phyloP scores from a whole-genome alignment of 345 rosid genomes.

The Carallia brachiata region DNA sequence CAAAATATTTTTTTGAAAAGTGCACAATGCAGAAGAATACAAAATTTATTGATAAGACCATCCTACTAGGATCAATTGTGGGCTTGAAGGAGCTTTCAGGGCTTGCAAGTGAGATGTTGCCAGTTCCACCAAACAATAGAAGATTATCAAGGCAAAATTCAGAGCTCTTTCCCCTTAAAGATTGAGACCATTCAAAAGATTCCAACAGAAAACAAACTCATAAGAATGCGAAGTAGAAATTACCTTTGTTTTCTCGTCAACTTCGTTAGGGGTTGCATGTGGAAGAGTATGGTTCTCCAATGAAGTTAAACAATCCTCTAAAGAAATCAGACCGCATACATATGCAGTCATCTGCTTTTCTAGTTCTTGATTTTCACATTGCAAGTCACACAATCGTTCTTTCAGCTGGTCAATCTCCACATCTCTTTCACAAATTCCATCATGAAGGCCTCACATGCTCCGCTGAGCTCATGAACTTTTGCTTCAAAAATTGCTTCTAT shows the following conservation, averaged over 20 bases:
- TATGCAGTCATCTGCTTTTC: slow-evolving; percentile 48
- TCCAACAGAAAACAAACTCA: slow-evolving; percentile 8
- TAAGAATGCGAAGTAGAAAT: slow-evolving; percentile 4
- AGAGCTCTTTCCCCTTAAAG: neutral
- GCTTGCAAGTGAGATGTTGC: neutral
- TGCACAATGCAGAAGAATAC: neutral
- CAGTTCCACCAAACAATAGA: too few relatives aligned
- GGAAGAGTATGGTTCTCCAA: slow-evolving; percentile 54
- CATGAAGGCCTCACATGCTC: slow-evolving; percentile 42
- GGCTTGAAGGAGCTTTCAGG: neutral
- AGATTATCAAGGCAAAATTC: neutral
- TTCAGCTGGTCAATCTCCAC: slow-evolving; percentile 55
- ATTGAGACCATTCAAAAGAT: neutral
- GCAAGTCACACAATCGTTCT: slow-evolving; percentile 54
- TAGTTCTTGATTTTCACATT: slow-evolving; percentile 54
- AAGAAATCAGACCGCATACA: slow-evolving; percentile 51
- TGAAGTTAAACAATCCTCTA: slow-evolving; percentile 56
- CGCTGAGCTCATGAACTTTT: slow-evolving; percentile 48
- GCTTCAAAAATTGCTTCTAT: slow-evolving; percentile 59
- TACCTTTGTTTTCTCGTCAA: slow-evolving; percentile 51
- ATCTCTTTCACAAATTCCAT: slow-evolving; percentile 36
- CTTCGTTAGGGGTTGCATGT: slow-evolving; percentile 27
- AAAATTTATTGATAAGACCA: too few relatives aligned
- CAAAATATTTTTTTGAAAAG: too few relatives aligned
- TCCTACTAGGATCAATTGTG: neutral